Conservation (phyloP, 495 filamentous ascomycete genomes). For the Baudoinia panamericana region DNA sequence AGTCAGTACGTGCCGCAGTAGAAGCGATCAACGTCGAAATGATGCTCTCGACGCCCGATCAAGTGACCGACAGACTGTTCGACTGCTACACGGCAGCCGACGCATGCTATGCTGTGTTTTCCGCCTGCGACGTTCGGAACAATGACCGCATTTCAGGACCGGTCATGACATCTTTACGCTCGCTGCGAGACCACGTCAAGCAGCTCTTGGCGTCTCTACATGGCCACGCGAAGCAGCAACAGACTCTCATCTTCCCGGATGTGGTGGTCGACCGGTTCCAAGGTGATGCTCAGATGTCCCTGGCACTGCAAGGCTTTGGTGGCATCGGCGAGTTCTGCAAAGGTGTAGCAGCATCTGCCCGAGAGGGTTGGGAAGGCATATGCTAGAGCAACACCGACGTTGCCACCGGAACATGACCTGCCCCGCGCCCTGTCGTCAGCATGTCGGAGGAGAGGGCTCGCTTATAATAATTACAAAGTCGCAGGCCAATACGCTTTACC, state of each 20-base stretch:
- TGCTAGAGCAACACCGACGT: conserved; percentile 4
- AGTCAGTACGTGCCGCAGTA: too few species aligned
- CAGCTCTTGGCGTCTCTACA: background rate
- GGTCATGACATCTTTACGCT: too few species aligned
- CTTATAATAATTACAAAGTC: too few species aligned
- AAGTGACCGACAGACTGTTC: conserved; percentile 2
- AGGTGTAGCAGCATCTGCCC: conserved; percentile 10
- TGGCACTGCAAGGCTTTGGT: conserved; percentile 2
- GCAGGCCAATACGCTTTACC: too few species aligned
- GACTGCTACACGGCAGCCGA: conserved; percentile 9
- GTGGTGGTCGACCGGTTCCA: conserved; percentile 1
- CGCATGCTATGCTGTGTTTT: too few species aligned
- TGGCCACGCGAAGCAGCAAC: conserved; percentile 3
- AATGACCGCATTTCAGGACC: too few species aligned
- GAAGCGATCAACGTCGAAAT: conserved; percentile 1
- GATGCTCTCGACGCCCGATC: background rate
- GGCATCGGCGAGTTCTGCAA: conserved; percentile 7
- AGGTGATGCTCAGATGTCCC: background rate
- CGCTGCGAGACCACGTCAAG: background rate
- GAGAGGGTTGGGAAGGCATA: conserved; percentile 19
- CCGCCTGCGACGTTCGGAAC: too few species aligned
- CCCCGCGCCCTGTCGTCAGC: too few species aligned
- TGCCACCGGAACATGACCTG: too few species aligned
- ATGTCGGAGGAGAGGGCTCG: too few species aligned
- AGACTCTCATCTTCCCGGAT: background rate